Evolutionary conservation across 768 basidiomycete genomes (phyloP).

Genomic region (Mycena venus): DNA sequence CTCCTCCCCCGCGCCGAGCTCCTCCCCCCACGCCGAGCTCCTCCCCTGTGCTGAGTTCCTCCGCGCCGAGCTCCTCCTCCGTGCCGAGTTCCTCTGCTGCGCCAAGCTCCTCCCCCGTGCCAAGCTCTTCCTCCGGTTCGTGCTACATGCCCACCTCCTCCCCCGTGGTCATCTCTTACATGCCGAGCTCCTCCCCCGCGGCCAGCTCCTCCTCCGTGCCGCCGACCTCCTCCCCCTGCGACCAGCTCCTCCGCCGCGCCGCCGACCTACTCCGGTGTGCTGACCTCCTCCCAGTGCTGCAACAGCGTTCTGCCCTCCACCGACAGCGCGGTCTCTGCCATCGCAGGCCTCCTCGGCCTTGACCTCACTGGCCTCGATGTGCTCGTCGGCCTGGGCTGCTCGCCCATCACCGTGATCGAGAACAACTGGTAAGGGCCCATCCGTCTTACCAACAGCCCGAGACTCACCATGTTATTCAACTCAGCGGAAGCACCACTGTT

Average conservation of each 20-base stretch:
- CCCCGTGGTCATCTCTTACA: not conserved
- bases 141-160: not conserved
- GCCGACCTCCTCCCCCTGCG: too few relatives aligned
- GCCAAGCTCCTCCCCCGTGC: too few relatives aligned
- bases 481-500: slow-evolving; percentile 3
- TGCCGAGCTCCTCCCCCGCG: not conserved
- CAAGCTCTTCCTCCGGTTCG: too few relatives aligned
- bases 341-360: not conserved
- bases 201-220: too few relatives aligned
- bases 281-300: not conserved
- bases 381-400: not conserved
- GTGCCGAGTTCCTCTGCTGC: too few relatives aligned
- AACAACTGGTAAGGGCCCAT: not conserved
- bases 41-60: too few relatives aligned
- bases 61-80: too few relatives aligned
- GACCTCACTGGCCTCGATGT: not conserved
- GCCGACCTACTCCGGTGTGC: not conserved
- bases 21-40: too few relatives aligned
- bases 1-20: too few relatives aligned
- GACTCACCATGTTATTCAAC: not conserved
- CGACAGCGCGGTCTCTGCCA: not conserved
- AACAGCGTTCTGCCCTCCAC: not conserved
- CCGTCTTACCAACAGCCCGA: not conserved
- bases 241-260: not conserved
- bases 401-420: not conserved